Conservation (phyloP, 345 rosid species). For the Cochlearia excelsa region DNA sequence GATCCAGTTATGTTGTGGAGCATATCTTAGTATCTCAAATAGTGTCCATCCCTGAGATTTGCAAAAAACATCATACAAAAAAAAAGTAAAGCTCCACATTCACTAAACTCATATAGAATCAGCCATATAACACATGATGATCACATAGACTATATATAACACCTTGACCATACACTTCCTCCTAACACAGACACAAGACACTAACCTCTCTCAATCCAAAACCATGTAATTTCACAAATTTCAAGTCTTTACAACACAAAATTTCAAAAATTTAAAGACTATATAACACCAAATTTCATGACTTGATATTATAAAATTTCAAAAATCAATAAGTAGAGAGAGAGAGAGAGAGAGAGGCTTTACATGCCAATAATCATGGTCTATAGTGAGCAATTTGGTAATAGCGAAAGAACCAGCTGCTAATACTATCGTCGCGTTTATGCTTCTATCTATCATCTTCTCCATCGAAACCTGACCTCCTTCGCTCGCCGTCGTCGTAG, state of each 20-base stretch:
- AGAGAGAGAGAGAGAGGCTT: neutral
- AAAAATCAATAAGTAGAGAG: neutral
- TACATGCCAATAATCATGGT: slow-evolving; percentile 92
- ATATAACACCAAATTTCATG: no score
- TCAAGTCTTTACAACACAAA: no score
- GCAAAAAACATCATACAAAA: neutral
- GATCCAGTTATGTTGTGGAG: slow-evolving; percentile 92
- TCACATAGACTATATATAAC: no score
- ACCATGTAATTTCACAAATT: no score
- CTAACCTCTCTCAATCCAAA: no score
- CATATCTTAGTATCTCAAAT: slow-evolving; percentile 82
- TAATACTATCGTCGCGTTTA: slow-evolving; percentile 75
- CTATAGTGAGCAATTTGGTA: slow-evolving; percentile 84
- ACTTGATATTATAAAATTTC: no score
- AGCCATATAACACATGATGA: no score
- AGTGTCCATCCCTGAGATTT: slow-evolving; percentile 81
- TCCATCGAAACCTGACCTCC: slow-evolving; percentile 25
- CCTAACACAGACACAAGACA: no score
- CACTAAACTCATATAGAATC: no score
- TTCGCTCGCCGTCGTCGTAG: no score
- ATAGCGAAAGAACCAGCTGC: slow-evolving; percentile 81
- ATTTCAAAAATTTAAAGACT: no score
- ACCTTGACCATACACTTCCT: no score
- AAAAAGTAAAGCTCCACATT: neutral
- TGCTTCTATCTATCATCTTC: slow-evolving; percentile 59